These are phyloP conservation scores for Geotrichum aggregatum DNA, from an alignment of 1,139 yeast genomes.

Conservation along the genomic window DNA sequence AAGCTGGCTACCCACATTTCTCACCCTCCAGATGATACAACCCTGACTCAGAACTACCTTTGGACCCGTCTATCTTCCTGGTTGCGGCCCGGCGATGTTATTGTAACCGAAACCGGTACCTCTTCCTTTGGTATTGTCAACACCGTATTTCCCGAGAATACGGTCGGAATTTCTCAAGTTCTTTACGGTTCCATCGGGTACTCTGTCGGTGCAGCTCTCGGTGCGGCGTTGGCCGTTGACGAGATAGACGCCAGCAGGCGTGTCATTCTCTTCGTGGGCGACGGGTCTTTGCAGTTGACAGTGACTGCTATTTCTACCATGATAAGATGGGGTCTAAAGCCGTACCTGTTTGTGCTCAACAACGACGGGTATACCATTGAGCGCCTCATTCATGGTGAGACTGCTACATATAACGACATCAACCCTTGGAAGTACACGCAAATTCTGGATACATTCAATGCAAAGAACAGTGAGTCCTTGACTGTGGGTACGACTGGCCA, in stretches of 20 bases:
- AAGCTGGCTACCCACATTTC: slow-evolving; percentile 23
- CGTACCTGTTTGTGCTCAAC: slow-evolving; percentile 77
- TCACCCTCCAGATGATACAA: slow-evolving; percentile 32
- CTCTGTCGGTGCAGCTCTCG: slow-evolving; percentile 79
- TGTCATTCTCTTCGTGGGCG: slow-evolving; percentile 81
- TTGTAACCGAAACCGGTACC: slow-evolving; percentile 85
- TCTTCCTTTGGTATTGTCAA: slow-evolving; percentile 83
- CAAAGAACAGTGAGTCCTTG: slow-evolving; percentile 43
- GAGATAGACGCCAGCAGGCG: slow-evolving; percentile 66
- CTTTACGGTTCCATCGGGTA: slow-evolving; percentile 90
- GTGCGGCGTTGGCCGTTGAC: slow-evolving; percentile 81
- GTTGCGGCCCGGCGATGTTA: slow-evolving; percentile 74
- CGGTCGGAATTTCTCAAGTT: slow-evolving; percentile 79
- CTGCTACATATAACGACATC: slow-evolving; percentile 71
- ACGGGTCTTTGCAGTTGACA: slow-evolving; percentile 84
- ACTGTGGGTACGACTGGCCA: slow-evolving; percentile 64
- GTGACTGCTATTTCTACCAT: slow-evolving; percentile 83
- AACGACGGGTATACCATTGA: slow-evolving; percentile 89
- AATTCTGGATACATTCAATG: slow-evolving; percentile 67
- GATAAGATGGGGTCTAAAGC: slow-evolving; percentile 73
- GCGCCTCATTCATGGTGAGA: slow-evolving; percentile 78
- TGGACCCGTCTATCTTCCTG: slow-evolving; percentile 75
- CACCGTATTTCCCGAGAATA: slow-evolving; percentile 68
- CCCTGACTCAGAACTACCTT: slow-evolving; percentile 69
- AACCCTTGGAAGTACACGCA: slow-evolving; percentile 77